Base-by-base conservation (phyloP, 2,329 filamentous ascomycete genomes). In the Penicillium janthinellum region DNA sequence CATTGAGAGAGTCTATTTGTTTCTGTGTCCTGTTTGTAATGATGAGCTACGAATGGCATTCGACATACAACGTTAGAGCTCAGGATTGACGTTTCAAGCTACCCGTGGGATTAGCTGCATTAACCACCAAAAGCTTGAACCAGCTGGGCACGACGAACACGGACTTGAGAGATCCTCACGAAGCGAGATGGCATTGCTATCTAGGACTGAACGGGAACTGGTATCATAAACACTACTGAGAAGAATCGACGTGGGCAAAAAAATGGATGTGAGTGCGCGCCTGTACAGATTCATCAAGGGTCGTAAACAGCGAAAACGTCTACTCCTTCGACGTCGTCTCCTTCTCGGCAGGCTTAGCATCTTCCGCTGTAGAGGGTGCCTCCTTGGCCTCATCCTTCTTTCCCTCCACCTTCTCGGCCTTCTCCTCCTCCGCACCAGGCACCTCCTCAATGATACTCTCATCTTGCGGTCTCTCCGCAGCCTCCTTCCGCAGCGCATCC, bases 401-500 rank as follows among this genome's bases (percentile, higher is more conserved):
- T 34, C 53, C 57, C 31, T 54, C 14, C 41, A 37, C 38, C 39
- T 56, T 39, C 28, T 38, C 42, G 6, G 1, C 17, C 31, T 52
- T 51, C 49, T 31, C 52, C 45, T 54, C 38, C 34, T 59, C 50
- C 25, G 39, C 54, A 38, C 54, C 17, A 12, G 48, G 17, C 14
- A 7, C 48, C 42, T 62, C 64, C 59, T 74, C 69, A 45, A 70
- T 63, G 47, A 71, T 68, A 7, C 67, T 61, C 28, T 71, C 69
- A 5, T 70, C 64, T 20, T 62, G 57, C 5, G 64, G 57, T 25
- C 69, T 65, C 51, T 67, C 61, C 39, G 69, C 68, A 22, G 67
- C 68, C 53, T 74, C 66, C 53, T 71, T 69, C 38, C 71, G 68
- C 60, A 77, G 56, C 39, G 70, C 65, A 20, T 71, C 69, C 20